phyloP scores from a whole-genome alignment of 2,329 filamentous ascomycete genomes.

The Alternaria burnsii region DNA sequence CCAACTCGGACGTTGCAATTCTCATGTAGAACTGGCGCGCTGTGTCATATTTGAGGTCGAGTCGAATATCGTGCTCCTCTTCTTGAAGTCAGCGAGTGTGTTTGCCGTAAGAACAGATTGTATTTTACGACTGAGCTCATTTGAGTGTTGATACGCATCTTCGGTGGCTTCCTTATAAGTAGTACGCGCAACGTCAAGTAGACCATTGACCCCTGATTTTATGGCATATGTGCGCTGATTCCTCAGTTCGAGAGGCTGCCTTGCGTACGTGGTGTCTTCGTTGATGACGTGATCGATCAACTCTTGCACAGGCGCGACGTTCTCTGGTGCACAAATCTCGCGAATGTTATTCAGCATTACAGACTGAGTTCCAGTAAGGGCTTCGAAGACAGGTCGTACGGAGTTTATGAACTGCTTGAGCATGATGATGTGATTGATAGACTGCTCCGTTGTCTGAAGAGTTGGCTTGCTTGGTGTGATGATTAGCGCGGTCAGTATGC shows the following conservation, averaged over 20 bases:
- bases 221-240: conserved; percentile 93
- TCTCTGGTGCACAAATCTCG: conserved; percentile 71
- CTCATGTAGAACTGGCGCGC: conserved; percentile 82
- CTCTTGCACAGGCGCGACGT: conserved; percentile 67
- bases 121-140: conserved; percentile 68
- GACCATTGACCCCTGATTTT: conserved; percentile 82
- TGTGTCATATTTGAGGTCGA: conserved; percentile 78
- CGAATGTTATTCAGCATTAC: conserved; percentile 73
- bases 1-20: conserved; percentile 69
- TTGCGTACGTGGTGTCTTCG: conserved; percentile 79
- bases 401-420: conserved; percentile 81
- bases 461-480: conserved; percentile 73
- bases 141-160: conserved; percentile 76
- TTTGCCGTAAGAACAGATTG: background rate
- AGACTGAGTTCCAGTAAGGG: conserved; percentile 70
- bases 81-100: conserved; percentile 11
- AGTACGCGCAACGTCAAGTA: conserved; percentile 87
- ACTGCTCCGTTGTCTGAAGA: conserved; percentile 76
- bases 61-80: conserved; percentile 63
- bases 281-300: conserved; percentile 78
- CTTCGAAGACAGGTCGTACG: conserved; percentile 72
- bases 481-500: conserved; percentile 79
- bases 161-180: conserved; percentile 89
- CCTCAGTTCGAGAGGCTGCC: conserved; percentile 80
- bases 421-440: conserved; percentile 86